Percentiles rank a stretch among this genome's conserved stretches.
Evolutionary conservation across 176 grass and related monocot genomes (phyloP).

Genomic region (Raddia guianensis): DNA sequence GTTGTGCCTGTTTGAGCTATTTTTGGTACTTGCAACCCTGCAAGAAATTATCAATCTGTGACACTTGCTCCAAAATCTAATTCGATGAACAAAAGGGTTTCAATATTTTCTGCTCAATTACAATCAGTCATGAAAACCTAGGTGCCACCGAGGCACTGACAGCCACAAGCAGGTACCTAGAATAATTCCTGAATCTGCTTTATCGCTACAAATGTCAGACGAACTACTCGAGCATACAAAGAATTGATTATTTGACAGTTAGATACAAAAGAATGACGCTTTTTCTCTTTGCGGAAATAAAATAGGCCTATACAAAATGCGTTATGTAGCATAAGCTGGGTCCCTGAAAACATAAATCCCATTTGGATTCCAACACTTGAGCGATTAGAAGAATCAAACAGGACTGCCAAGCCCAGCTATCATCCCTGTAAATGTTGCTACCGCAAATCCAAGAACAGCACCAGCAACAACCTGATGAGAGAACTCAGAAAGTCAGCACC

Average conservation of each 20-base stretch:
- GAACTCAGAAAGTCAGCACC: background rate
- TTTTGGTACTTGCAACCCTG: background rate
- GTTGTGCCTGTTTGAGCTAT: background rate
- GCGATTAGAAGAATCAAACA: conserved; percentile 48
- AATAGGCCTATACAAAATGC: conserved; percentile 38
- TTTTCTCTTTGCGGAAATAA: conserved; percentile 26
- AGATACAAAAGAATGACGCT: conserved; percentile 51
- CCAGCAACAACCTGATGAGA: conserved; percentile 67
- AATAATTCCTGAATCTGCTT: background rate
- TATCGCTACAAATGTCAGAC: conserved; percentile 15
- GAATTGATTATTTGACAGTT: conserved; percentile 10
- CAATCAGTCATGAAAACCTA: background rate
- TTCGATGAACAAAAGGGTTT: background rate
- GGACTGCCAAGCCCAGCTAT: conserved; percentile 46
- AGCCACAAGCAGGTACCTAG: too few species aligned
- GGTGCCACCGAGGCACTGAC: background rate
- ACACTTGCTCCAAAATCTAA: background rate
- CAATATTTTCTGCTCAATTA: background rate
- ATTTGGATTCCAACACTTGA: conserved; percentile 40
- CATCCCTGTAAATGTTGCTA: conserved; percentile 67
- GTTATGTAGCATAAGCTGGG: conserved; percentile 25
- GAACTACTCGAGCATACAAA: conserved; percentile 26
- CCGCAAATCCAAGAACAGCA: conserved; percentile 69
- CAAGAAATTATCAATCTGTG: background rate
- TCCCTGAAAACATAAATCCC: conserved; percentile 23